These are phyloP conservation scores for Copromyces sp. DNA, from an alignment of 495 filamentous ascomycete species.

Conservation along the genomic window DNA sequence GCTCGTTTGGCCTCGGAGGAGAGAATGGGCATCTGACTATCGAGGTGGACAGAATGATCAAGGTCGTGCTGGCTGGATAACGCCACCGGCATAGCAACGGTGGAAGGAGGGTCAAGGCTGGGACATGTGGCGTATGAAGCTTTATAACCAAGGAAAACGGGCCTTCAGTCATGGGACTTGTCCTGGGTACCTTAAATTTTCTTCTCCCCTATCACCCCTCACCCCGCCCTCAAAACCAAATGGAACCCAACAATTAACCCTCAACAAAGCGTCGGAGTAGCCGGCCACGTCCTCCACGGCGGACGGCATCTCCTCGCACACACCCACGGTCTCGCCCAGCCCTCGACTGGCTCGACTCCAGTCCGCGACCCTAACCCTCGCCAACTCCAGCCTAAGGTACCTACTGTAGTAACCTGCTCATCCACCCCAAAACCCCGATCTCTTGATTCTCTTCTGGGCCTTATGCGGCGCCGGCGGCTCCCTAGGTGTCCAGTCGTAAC, in stretches of 20 bases:
- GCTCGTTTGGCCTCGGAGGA: slow-evolving; percentile 35
- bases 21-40: slow-evolving; percentile 38
- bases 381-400: slow-evolving; percentile 22
- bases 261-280: slow-evolving; percentile 30
- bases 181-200: slow-evolving; percentile 28
- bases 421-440: slow-evolving; percentile 32
- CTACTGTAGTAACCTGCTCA: slow-evolving; percentile 30
- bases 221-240: not conserved
- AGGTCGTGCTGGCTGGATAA: slow-evolving; percentile 29
- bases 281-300: slow-evolving; percentile 35
- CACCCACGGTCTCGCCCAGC: slow-evolving; percentile 26
- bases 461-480: slow-evolving; percentile 34
- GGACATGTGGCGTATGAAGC: slow-evolving; percentile 34
- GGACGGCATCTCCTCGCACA: slow-evolving; percentile 39
- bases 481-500: slow-evolving; percentile 29
- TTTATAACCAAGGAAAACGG: slow-evolving; percentile 33
- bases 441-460: slow-evolving; percentile 29
- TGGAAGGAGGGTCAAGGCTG: slow-evolving; percentile 29
- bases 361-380: slow-evolving; percentile 32
- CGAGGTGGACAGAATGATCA: slow-evolving; percentile 35
- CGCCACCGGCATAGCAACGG: slow-evolving; percentile 28
- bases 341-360: slow-evolving; percentile 36
- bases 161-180: slow-evolving; percentile 38
- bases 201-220: not conserved
- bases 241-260: not conserved